These are phyloP conservation scores for Blumeria hordei DNA, from an alignment of 2,329 filamentous ascomycete species.

Conservation along the genomic window DNA sequence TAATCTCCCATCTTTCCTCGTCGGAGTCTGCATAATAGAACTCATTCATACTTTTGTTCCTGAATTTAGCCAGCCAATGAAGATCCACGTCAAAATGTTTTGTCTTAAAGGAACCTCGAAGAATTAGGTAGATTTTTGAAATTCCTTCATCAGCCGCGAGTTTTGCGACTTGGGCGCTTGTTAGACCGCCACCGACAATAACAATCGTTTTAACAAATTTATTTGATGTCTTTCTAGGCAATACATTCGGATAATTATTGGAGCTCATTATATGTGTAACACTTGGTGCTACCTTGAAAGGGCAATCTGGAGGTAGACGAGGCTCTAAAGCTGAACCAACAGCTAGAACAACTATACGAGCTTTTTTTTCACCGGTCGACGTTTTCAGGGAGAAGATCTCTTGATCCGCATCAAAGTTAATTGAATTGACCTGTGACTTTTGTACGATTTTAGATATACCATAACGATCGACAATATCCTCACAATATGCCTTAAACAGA, in stretches of 20 bases:
- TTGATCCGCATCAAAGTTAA: slow-evolving; percentile 11
- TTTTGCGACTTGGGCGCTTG: slow-evolving; percentile 50
- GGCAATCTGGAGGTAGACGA: slow-evolving; percentile 15
- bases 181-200: slow-evolving; percentile 52
- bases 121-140: slow-evolving; percentile 42
- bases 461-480: slow-evolving; percentile 31
- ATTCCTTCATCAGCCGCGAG: slow-evolving; percentile 39
- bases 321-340: slow-evolving; percentile 44
- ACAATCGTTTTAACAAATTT: neutral
- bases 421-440: slow-evolving; percentile 21
- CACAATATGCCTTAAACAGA: slow-evolving; percentile 38
- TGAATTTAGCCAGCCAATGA: slow-evolving; percentile 62
- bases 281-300: slow-evolving; percentile 11
- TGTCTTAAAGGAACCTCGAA: slow-evolving; percentile 32
- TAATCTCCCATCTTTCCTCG: slow-evolving; percentile 40
- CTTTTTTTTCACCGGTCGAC: slow-evolving; percentile 26
- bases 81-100: slow-evolving; percentile 62
- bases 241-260: neutral
- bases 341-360: slow-evolving; percentile 41
- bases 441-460: slow-evolving; percentile 30
- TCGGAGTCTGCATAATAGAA: slow-evolving; percentile 59
- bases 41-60: slow-evolving; percentile 49
- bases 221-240: neutral
- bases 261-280: slow-evolving; percentile 1
- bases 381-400: slow-evolving; percentile 43